Base-by-base conservation (phyloP, 345 rosid genomes). In the Salix purpurea region DNA sequence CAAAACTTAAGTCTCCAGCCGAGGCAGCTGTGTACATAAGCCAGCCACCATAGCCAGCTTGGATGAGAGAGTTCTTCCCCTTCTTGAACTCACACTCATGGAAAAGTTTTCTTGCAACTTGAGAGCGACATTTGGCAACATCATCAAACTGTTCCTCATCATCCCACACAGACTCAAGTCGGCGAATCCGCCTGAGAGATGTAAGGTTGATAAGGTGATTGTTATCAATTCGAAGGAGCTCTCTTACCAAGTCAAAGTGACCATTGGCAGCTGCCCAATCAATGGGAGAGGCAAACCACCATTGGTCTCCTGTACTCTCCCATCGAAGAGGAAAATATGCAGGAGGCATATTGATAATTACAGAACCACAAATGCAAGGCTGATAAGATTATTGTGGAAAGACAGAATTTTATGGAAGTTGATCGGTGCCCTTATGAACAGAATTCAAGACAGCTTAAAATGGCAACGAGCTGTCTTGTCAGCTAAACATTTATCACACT, bases 261-360 rank as follows among this genome's bases (percentile, higher is more conserved):
- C 97, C 87, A 79, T 91, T 92, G 21, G 99, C 99, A 13, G 97
- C 97, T 8, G 99, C 97, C 84, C 89, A 92, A 67, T 95, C 97
- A 21, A 95, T 90, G 1, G 99, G 97, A 72, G 97, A 89, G 74
- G 97, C 99, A 77, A 87, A 95, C 99, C 99, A 95, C 99, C 97
- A 92, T 67, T 95, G 99, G 70, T 90, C 97, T n/a, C 94, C 91
- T 34, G 97, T 95, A 81, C 97, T 92, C 81, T 91, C 97, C 94
- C 99, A 95, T 1, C 99, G 89, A 66, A 95, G 94, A 76, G 97
- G 97, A 72, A 92, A 91, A 77, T 88, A 87, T 11, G 83, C 82
- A 26, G 93, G 97, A 77, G 93, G 83, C 97, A 91, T 89, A 71
- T 18, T 62, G 30, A 61, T 7, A 70, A 19, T 39, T 5, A 19